Conservation (phyloP, 257 asterid species). For the Solanum pinnatisectum region DNA sequence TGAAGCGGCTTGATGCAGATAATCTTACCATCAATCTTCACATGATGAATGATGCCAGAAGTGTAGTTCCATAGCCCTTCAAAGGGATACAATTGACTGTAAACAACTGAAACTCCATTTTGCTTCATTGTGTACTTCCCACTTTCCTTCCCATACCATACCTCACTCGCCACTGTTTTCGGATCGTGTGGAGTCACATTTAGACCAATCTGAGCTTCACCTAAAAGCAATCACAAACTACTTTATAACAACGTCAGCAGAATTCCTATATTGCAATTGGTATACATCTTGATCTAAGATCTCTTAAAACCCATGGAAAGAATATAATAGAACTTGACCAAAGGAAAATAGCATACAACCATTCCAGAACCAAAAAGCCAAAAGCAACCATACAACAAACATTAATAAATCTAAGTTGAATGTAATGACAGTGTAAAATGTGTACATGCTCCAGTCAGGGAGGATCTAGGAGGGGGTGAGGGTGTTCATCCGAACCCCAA, state of each 20-base stretch:
- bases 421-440: background rate
- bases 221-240: conserved; percentile 10
- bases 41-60: conserved; percentile 81
- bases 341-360: background rate
- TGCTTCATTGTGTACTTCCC: conserved; percentile 30
- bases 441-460: background rate
- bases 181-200: conserved; percentile 66
- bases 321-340: background rate
- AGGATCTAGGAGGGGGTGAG: background rate
- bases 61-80: conserved; percentile 83
- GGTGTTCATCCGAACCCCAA: background rate
- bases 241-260: background rate
- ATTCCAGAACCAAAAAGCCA: background rate
- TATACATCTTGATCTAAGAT: background rate
- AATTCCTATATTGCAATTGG: background rate
- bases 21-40: conserved; percentile 51
- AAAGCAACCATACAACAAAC: background rate
- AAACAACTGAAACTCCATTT: conserved; percentile 51
- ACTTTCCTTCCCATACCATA: conserved; percentile 64
- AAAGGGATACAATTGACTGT: conserved; percentile 68
- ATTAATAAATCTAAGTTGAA: background rate
- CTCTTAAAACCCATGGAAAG: background rate
- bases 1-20: background rate
- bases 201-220: conserved; percentile 67
- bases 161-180: conserved; percentile 59